phyloP scores from a whole-genome alignment of 2,329 filamentous ascomycete species.

The Fusarium sp. region DNA sequence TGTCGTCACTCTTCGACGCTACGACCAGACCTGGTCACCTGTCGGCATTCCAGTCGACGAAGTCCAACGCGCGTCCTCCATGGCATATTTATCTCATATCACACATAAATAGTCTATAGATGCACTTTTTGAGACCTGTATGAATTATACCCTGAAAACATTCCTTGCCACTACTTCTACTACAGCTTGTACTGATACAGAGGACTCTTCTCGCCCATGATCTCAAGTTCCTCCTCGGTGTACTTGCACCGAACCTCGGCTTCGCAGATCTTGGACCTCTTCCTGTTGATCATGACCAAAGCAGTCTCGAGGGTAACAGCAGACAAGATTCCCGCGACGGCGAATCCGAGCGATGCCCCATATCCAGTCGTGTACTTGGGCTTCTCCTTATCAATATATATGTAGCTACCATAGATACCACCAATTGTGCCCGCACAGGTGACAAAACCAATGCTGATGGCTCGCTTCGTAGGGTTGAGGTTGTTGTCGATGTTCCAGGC shows the following conservation, averaged over 20 bases:
- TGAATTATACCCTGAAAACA: accelerated
- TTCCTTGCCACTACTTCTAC: too few species aligned
- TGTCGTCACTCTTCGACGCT: not conserved
- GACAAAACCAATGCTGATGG: conserved; percentile 48
- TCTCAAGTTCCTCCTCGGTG: conserved; percentile 44
- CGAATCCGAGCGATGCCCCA: conserved; percentile 38
- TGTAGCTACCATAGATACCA: conserved; percentile 40
- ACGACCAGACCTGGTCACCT: not conserved
- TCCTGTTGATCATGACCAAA: conserved; percentile 38
- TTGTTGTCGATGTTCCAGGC: conserved; percentile 51
- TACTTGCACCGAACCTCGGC: conserved; percentile 42
- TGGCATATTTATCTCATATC: too few species aligned
- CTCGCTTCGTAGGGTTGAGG: conserved; percentile 46
- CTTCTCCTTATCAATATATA: conserved; percentile 37
- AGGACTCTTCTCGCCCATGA: conserved; percentile 47
- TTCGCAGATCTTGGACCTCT: conserved; percentile 34
- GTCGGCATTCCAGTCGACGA: not conserved
- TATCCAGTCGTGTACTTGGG: conserved; percentile 42
- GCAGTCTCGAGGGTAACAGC: conserved; percentile 34
- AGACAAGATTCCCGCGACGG: conserved; percentile 16
- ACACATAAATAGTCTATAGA: too few species aligned
- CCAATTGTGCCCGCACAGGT: conserved; percentile 40
- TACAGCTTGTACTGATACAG: conserved; percentile 30
- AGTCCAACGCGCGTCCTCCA: too few species aligned
- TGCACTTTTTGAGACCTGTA: too few species aligned